Percentiles rank a stretch among this genome's conserved stretches.
phyloP scores from a whole-genome alignment of 352 stramenopile species.

The Globisporangium megalacanthum region DNA sequence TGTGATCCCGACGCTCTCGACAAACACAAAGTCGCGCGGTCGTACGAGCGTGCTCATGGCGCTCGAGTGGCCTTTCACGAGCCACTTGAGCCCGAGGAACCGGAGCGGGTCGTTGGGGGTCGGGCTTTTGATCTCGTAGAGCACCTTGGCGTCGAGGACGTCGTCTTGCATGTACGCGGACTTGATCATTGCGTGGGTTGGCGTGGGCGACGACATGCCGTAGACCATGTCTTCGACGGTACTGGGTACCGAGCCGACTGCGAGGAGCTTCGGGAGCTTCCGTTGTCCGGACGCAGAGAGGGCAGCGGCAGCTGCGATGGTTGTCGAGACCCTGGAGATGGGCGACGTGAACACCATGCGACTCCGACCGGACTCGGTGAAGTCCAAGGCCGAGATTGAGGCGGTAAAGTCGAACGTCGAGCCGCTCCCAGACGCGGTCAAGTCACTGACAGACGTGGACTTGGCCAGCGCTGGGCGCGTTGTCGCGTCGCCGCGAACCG shows the following conservation, averaged over 20 bases:
- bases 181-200: constrained; percentile 26
- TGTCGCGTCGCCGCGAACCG: neutral
- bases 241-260: constrained; percentile 30
- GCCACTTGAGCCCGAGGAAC: constrained; percentile 23
- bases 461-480: neutral
- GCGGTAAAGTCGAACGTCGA: neutral
- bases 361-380: neutral
- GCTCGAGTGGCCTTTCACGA: constrained; percentile 8
- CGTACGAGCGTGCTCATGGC: constrained; percentile 9
- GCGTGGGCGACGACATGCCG: constrained; percentile 29
- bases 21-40: constrained; percentile 26
- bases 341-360: constrained; percentile 1
- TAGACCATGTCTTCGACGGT: constrained; percentile 57
- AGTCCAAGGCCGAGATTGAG: constrained; percentile 3
- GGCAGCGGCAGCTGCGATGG: neutral
- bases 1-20: constrained; percentile 36
- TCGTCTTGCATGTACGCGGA: constrained; percentile 30
- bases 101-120: constrained; percentile 17
- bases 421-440: neutral
- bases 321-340: neutral
- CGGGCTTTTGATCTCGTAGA: constrained; percentile 8
- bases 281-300: neutral
- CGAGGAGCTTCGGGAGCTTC: constrained; percentile 24
- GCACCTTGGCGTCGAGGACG: constrained; percentile 23
- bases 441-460: neutral